Conservation (phyloP, 257 asterid species). For the Solanum commersonii region DNA sequence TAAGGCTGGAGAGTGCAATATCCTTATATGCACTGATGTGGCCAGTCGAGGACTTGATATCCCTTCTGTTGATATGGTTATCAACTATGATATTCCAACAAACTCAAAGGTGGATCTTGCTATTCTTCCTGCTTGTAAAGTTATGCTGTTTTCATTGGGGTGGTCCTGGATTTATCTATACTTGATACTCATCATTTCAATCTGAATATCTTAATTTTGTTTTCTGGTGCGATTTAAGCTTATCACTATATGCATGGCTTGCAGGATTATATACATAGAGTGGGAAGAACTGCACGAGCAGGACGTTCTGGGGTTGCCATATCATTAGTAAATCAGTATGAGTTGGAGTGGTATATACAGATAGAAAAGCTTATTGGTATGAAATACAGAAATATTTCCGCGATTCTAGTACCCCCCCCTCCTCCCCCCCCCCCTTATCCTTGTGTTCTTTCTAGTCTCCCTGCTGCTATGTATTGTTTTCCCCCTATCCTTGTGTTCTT, state of each 20-base stretch:
- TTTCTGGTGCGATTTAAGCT: neutral
- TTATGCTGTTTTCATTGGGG: neutral
- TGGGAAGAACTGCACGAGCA: conserved; percentile 99
- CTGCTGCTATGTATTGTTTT: neutral
- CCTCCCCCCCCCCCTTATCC: accelerated
- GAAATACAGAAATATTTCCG: neutral
- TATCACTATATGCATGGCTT: conserved; percentile 1
- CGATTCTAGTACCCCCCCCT: neutral
- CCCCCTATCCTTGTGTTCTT: neutral
- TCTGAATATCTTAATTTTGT: neutral
- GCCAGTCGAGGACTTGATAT: conserved; percentile 97
- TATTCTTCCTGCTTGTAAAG: neutral
- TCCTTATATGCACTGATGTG: conserved; percentile 85
- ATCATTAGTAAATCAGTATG: conserved; percentile 76
- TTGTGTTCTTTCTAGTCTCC: neutral
- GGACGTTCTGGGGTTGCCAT: conserved; percentile 92
- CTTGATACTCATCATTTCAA: neutral
- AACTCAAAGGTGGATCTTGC: conserved; percentile 64
- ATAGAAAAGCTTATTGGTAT: conserved; percentile 80
- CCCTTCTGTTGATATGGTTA: conserved; percentile 85
- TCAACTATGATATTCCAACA: conserved; percentile 82
- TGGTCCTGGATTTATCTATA: neutral
- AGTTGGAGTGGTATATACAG: conserved; percentile 79
- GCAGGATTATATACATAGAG: conserved; percentile 93
- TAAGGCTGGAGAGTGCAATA: conserved; percentile 81